Percentiles rank a stretch among this genome's conserved stretches.
These are phyloP conservation scores for Pharus latifolius DNA, from an alignment of 176 grass and related monocot species.

Conservation along the genomic window DNA sequence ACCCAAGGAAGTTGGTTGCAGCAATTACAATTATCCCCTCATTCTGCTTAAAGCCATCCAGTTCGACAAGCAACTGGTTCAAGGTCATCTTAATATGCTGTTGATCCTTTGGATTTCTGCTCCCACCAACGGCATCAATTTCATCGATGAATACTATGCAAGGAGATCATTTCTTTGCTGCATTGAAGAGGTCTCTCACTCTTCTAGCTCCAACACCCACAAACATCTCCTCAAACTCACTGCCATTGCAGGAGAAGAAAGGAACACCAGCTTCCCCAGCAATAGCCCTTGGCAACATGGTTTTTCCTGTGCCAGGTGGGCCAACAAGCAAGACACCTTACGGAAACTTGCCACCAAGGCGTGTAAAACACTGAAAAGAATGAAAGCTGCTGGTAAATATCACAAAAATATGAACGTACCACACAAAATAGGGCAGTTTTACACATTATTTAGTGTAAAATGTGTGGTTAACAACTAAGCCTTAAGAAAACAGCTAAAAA, in stretches of 20 bases:
- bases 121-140: slow-evolving; percentile 94
- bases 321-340: slow-evolving; percentile 96
- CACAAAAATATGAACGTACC: background rate
- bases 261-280: slow-evolving; percentile 92
- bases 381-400: slow-evolving; percentile 1
- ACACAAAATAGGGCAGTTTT: background rate
- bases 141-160: slow-evolving; percentile 98
- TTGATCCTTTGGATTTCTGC: slow-evolving; percentile 90
- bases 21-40: slow-evolving; percentile 92
- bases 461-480: background rate
- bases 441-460: background rate
- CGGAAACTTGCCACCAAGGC: slow-evolving; percentile 93
- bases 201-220: slow-evolving; percentile 86
- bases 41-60: slow-evolving; percentile 99
- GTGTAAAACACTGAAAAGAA: slow-evolving; percentile 76
- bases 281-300: slow-evolving; percentile 93
- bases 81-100: slow-evolving; percentile 97
- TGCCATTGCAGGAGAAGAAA: slow-evolving; percentile 93
- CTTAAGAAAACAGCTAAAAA: background rate
- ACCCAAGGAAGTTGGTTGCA: slow-evolving; percentile 88
- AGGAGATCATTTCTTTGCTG: slow-evolving; percentile 85
- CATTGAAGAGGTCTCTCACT: slow-evolving; percentile 79
- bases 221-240: slow-evolving; percentile 99
- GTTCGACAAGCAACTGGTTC: slow-evolving; percentile 90
- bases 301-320: slow-evolving; percentile 94